These are phyloP conservation scores for Boletus patriciae DNA, from an alignment of 768 basidiomycete genomes.

Conservation along the genomic window DNA sequence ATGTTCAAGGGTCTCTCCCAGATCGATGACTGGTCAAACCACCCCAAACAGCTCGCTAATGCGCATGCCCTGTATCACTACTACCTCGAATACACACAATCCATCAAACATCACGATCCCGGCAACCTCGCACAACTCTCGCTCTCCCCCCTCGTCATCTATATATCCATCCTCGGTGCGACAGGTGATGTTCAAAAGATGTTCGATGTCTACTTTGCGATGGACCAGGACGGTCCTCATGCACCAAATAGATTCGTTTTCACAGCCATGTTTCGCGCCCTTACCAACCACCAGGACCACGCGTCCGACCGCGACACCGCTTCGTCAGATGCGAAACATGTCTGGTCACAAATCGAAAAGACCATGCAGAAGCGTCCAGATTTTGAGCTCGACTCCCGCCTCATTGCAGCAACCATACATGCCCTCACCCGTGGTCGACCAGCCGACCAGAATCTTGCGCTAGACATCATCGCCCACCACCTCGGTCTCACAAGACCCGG, in stretches of 20 bases:
- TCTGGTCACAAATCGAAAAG: slow-evolving; percentile 69
- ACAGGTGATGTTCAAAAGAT: slow-evolving; percentile 61
- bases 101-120: slow-evolving; percentile 49
- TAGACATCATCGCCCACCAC: slow-evolving; percentile 61
- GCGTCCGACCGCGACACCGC: slow-evolving; percentile 37
- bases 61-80: slow-evolving; percentile 61
- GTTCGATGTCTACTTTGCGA: slow-evolving; percentile 71
- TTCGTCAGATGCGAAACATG: slow-evolving; percentile 64
- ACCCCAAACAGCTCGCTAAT: slow-evolving; percentile 61
- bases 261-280: slow-evolving; percentile 62
- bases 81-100: slow-evolving; percentile 51
- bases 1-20: slow-evolving; percentile 64
- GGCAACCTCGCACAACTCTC: slow-evolving; percentile 48
- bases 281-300: slow-evolving; percentile 27
- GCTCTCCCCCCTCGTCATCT: slow-evolving; percentile 50
- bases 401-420: slow-evolving; percentile 52
- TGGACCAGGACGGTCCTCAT: slow-evolving; percentile 64
- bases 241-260: slow-evolving; percentile 61
- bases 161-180: slow-evolving; percentile 66
- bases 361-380: slow-evolving; percentile 44
- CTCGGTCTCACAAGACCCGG: slow-evolving; percentile 57
- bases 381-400: slow-evolving; percentile 53
- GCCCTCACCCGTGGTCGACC: slow-evolving; percentile 56
- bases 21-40: slow-evolving; percentile 59
- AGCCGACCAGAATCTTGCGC: slow-evolving; percentile 63